phyloP scores from a whole-genome alignment of 169 alveolate genomes.

The Babesia caballi region DNA sequence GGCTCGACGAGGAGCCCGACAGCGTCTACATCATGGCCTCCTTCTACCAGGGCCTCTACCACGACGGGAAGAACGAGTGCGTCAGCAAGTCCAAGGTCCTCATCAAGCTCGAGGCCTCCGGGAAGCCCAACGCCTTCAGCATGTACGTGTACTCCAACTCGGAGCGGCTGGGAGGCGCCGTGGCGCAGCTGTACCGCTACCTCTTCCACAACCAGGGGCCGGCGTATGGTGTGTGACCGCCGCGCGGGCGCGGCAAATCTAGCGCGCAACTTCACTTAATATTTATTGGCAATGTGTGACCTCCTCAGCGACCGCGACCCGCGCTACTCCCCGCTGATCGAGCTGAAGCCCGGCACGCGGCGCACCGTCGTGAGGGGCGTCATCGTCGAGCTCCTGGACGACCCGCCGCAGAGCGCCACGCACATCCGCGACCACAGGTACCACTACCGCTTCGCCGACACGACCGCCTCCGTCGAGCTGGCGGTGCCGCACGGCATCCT shows the following conservation, averaged over 20 bases:
- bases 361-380: conserved; percentile 65
- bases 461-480: conserved; percentile 66
- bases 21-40: conserved; percentile 12
- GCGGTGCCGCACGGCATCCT: conserved; percentile 72
- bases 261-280: not conserved
- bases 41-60: not conserved
- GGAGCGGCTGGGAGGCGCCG: conserved; percentile 45
- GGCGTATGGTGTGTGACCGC: not conserved
- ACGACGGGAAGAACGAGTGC: not conserved
- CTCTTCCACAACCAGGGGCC: conserved; percentile 29
- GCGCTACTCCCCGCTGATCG: conserved; percentile 34
- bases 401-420: conserved; percentile 76
- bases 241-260: not conserved
- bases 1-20: conserved; percentile 1
- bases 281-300: conserved; percentile 25
- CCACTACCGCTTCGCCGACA: conserved; percentile 71
- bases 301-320: not conserved
- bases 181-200: conserved; percentile 48
- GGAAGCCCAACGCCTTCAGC: conserved; percentile 21
- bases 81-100: conserved; percentile 13
- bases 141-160: conserved; percentile 51
- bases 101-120: conserved; percentile 28
- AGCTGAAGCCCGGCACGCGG: conserved; percentile 68
- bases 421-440: conserved; percentile 57
- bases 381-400: conserved; percentile 69